Base-by-base conservation (phyloP, 1,139 yeast species). In the Suhomyces taliae region DNA sequence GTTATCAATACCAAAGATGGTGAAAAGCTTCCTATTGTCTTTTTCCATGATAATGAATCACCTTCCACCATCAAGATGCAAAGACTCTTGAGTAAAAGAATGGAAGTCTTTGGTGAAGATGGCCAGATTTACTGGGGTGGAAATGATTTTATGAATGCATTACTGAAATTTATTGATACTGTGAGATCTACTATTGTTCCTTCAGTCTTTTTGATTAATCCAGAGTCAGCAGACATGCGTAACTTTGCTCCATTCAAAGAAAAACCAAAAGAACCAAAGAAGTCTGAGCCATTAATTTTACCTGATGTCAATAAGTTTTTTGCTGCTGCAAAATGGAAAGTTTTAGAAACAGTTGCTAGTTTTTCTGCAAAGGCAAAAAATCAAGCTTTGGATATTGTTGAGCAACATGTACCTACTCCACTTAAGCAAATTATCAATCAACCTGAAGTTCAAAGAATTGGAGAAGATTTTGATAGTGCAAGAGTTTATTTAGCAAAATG, bases 391-490 rank as follows among this genome's bases (percentile, higher is more conserved):
- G 82, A 80, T 45, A 76, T 82, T 4, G 78, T 85, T n/a, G 79
- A 75, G 41, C 87, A 86, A 45, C 84, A 81, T 52, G 82, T 82
- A 31, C 89, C 95, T 0, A 73, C 79, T 7, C 81, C 83, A 1
- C 77, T 90, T 12, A 81, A 81, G 53, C 81, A 80, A 47, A 65
- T 88, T 52, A 71, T 93, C 45, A 78, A 76, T 49, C 84, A 85
- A 53, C 95, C 96, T 0, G 96, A 90, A 57, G 95, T 91, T 6
- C 79, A 77, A 56, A 79, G 76, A 47, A 81, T 91, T 27, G 90
- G 95, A 48, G 90, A 90, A 54, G 99, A 93, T 53, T 93, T 90
- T 62, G 98, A 91, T 59, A 84, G 93, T 41, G 97, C 97, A 0
- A 78, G 91, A 45, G 87, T 90, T 4, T 93, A 90, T 63, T 73